phyloP scores from a whole-genome alignment of 805 yeast species.

The Candida loeiensis region DNA sequence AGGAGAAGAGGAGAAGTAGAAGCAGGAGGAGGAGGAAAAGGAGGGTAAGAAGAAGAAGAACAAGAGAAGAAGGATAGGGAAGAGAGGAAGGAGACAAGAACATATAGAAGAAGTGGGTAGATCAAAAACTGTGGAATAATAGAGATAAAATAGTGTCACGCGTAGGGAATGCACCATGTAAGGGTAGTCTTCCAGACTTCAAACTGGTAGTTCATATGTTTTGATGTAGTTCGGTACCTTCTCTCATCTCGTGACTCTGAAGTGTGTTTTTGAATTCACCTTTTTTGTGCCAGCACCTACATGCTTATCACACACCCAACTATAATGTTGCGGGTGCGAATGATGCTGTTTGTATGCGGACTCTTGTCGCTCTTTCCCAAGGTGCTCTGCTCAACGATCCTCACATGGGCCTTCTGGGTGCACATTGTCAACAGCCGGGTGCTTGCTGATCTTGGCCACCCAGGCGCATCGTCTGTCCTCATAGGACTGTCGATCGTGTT shows the following conservation, averaged over 20 bases:
- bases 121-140: background rate
- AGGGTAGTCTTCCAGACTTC: too few species aligned
- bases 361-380: conserved; percentile 44
- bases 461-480: conserved; percentile 15
- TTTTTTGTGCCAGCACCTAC: background rate
- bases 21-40: background rate
- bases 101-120: background rate
- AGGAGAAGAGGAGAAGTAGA: background rate
- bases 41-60: background rate
- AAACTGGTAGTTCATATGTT: too few species aligned
- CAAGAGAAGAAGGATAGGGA: background rate
- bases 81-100: background rate
- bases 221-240: too few species aligned
- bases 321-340: conserved; percentile 10
- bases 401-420: conserved; percentile 49
- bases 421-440: conserved; percentile 22
- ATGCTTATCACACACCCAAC: conserved; percentile 9
- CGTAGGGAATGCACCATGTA: too few species aligned
- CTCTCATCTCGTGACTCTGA: background rate
- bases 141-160: background rate
- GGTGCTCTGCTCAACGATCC: conserved; percentile 37
- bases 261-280: background rate
- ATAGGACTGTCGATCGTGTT: conserved; percentile 25
- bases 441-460: conserved; percentile 7
- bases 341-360: conserved; percentile 5